These are phyloP conservation scores for Carallia brachiata DNA, from an alignment of 345 rosid genomes.

Conservation along the genomic window DNA sequence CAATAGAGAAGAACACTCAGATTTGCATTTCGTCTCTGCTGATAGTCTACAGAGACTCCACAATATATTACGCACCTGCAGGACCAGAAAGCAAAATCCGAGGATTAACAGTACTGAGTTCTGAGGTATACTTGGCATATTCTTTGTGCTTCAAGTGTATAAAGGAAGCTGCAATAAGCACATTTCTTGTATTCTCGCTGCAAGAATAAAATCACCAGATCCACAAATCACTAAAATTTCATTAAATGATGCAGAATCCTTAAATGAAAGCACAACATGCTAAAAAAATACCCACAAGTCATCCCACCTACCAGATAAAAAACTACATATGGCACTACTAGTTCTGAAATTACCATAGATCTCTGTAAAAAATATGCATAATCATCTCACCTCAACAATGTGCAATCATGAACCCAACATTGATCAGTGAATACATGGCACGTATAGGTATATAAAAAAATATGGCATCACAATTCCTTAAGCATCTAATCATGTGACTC, in stretches of 20 bases:
- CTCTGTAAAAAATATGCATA: too few species aligned
- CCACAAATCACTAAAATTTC: constrained; percentile 8
- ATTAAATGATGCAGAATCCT: neutral
- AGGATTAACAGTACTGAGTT: constrained; percentile 68
- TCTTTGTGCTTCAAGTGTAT: constrained; percentile 82
- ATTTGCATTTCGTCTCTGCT: constrained; percentile 13
- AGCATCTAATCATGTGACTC: too few species aligned
- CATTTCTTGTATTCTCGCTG: constrained; percentile 80
- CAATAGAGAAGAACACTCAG: constrained; percentile 15
- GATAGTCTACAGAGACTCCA: neutral
- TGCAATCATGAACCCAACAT: too few species aligned
- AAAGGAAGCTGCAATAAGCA: constrained; percentile 70
- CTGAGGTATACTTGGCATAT: constrained; percentile 66
- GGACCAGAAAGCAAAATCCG: constrained; percentile 94
- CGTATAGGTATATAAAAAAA: too few species aligned
- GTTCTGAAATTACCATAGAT: too few species aligned
- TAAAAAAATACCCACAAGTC: neutral
- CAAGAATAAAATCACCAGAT: constrained; percentile 14
- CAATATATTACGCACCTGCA: constrained; percentile 51
- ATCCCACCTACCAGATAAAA: neutral
- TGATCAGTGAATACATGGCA: too few species aligned
- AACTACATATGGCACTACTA: too few species aligned
- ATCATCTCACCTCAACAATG: too few species aligned
- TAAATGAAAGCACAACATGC: neutral
- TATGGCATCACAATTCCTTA: too few species aligned